Conservation (phyloP, 2,329 filamentous ascomycete genomes). For the Trichoderma endophyticum region DNA sequence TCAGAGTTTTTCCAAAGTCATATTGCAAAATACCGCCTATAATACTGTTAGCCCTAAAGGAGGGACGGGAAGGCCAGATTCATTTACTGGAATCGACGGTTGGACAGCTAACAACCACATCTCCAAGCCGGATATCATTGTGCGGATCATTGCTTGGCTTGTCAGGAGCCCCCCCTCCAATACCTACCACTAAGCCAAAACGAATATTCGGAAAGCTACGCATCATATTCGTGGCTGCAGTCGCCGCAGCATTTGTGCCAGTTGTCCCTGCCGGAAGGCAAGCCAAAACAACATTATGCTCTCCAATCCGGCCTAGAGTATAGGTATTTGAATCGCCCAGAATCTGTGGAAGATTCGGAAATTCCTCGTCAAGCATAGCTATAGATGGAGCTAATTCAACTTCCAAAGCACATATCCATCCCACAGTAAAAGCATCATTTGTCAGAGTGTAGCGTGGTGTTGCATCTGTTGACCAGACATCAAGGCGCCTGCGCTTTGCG, state of each 20-base stretch:
- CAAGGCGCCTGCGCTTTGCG: too few relatives aligned
- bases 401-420: slow-evolving; percentile 18
- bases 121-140: neutral
- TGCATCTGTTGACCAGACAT: too few relatives aligned
- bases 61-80: too few relatives aligned
- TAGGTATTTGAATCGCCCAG: slow-evolving; percentile 5
- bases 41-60: too few relatives aligned
- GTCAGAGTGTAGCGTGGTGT: too few relatives aligned
- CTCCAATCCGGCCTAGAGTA: slow-evolving; percentile 12
- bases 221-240: neutral
- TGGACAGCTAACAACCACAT: neutral
- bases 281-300: slow-evolving; percentile 19
- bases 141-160: neutral
- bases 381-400: slow-evolving; percentile 17
- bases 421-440: neutral
- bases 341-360: neutral
- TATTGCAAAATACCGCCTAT: neutral
- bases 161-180: neutral
- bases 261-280: slow-evolving; percentile 20
- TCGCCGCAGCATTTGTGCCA: neutral
- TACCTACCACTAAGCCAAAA: neutral
- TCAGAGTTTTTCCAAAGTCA: neutral
- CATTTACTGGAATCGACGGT: neutral
- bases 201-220: neutral
- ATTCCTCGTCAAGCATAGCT: slow-evolving; percentile 18